Conservation (phyloP, 192 early-diverging fungal genomes). For the Mortierella claussenii region DNA sequence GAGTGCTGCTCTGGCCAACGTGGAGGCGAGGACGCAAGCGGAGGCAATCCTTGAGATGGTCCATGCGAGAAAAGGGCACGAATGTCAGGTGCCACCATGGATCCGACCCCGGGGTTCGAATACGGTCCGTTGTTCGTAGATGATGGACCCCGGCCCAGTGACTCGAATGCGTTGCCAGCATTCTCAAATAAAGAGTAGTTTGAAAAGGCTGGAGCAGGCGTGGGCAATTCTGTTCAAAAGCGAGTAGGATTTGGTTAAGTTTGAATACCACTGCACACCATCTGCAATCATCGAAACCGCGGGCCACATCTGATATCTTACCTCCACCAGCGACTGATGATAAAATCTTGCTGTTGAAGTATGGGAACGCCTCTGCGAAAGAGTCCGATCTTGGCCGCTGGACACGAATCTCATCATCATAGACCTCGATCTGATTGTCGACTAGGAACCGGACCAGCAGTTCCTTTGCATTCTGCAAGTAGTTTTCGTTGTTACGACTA, state of each 20-base stretch:
- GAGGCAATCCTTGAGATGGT: constrained; percentile 18
- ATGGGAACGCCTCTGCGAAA: constrained; percentile 74
- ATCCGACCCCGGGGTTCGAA: constrained; percentile 5
- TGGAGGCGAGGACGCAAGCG: constrained; percentile 35
- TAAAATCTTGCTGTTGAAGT: constrained; percentile 77
- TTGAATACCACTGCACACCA: background rate
- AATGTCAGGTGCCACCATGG: constrained; percentile 39
- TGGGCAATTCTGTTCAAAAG: background rate
- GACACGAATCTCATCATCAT: constrained; percentile 49
- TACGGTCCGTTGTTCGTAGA: constrained; percentile 1
- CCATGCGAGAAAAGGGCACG: constrained; percentile 37
- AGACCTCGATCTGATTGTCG: constrained; percentile 47
- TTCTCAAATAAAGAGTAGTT: constrained; percentile 48
- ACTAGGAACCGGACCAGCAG: constrained; percentile 44
- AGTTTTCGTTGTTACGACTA: constrained; percentile 51
- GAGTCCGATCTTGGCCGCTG: constrained; percentile 59
- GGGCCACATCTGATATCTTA: background rate
- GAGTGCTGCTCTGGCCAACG: constrained; percentile 44
- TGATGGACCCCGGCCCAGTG: constrained; percentile 11
- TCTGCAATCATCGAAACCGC: background rate
- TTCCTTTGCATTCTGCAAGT: constrained; percentile 47
- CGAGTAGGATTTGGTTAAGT: background rate
- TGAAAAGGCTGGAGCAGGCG: constrained; percentile 22
- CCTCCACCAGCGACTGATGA: constrained; percentile 58
- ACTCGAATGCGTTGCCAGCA: constrained; percentile 40